A percentile compares a stretch with the other conserved stretches of the same genome.
These are phyloP conservation scores for Colletotrichum paranaense DNA, from an alignment of 2,329 filamentous ascomycete species.

Conservation along the genomic window DNA sequence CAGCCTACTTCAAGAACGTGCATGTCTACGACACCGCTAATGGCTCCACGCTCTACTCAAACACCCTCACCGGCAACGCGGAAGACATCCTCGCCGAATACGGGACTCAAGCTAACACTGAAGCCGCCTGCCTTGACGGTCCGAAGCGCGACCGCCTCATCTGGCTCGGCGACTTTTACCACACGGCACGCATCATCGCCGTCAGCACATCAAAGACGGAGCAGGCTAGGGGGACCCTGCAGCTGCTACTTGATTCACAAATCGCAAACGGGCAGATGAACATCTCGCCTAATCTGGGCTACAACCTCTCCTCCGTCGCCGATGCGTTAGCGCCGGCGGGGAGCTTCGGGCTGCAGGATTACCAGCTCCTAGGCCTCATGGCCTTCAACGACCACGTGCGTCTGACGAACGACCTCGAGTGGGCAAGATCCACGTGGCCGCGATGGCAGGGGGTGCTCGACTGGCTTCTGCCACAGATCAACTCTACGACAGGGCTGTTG, in stretches of 20 bases:
- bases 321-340: background rate
- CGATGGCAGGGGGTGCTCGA: slow-evolving; percentile 26
- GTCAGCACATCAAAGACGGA: slow-evolving; percentile 49
- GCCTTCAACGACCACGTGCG: slow-evolving; percentile 36
- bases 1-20: slow-evolving; percentile 49
- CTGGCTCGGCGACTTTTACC: slow-evolving; percentile 68
- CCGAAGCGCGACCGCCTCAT: slow-evolving; percentile 69
- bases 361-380: slow-evolving; percentile 38
- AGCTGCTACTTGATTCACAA: slow-evolving; percentile 41
- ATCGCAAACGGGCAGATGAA: slow-evolving; percentile 31
- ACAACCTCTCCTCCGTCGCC: slow-evolving; percentile 18
- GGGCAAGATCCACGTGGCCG: slow-evolving; percentile 33
- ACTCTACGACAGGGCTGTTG: slow-evolving; percentile 31
- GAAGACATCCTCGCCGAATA: slow-evolving; percentile 49
- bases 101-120: slow-evolving; percentile 45
- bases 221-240: slow-evolving; percentile 46
- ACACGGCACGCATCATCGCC: slow-evolving; percentile 50
- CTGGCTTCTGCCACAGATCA: slow-evolving; percentile 34
- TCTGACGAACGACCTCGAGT: slow-evolving; percentile 34
- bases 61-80: slow-evolving; percentile 41
- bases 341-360: slow-evolving; percentile 31
- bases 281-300: slow-evolving; percentile 32
- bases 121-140: slow-evolving; percentile 55
- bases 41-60: slow-evolving; percentile 47
- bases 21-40: slow-evolving; percentile 37